Percentiles rank a stretch among this genome's conserved stretches.
These are phyloP conservation scores for Phyllosticta paracitricarpa DNA, from an alignment of 2,329 filamentous ascomycete genomes.

Conservation along the genomic window DNA sequence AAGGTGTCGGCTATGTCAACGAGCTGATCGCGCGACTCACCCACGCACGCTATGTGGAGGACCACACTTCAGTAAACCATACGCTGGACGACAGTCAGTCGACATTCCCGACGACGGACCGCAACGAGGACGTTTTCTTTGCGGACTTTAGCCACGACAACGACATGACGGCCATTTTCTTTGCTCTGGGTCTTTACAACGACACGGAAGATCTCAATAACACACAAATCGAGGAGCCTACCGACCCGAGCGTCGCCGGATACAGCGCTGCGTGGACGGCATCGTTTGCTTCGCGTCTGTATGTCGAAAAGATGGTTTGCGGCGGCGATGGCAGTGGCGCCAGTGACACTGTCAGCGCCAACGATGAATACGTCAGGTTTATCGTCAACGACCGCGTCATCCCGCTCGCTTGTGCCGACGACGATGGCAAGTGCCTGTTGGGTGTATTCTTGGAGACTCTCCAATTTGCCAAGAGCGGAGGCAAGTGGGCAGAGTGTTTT, in stretches of 20 bases:
- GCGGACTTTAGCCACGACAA: constrained; percentile 93
- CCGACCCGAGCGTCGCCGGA: constrained; percentile 44
- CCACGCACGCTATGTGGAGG: constrained; percentile 49
- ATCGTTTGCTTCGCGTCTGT: constrained; percentile 70
- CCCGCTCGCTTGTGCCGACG: constrained; percentile 61
- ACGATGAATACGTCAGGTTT: constrained; percentile 68
- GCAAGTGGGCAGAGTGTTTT: constrained; percentile 61
- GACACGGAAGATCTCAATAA: constrained; percentile 41
- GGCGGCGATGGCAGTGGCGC: constrained; percentile 23
- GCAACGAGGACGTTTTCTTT: constrained; percentile 48
- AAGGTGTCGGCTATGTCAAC: constrained; percentile 80
- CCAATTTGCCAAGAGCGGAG: constrained; percentile 61
- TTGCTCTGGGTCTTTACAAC: constrained; percentile 71
- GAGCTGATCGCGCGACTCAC: constrained; percentile 79
- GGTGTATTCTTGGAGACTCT: constrained; percentile 63
- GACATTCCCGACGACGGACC: constrained; percentile 58
- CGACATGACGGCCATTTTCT: constrained; percentile 66
- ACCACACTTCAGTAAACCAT: constrained; percentile 65
- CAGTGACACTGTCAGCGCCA: neutral
- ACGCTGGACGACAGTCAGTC: constrained; percentile 58
- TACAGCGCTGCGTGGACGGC: constrained; percentile 72
- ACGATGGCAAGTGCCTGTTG: constrained; percentile 59
- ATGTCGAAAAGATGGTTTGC: constrained; percentile 81
- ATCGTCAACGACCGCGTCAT: constrained; percentile 78
- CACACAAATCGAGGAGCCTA: constrained; percentile 38